Conservation (phyloP, 2,329 filamentous ascomycete species). For the Parafenestella ontariensis region DNA sequence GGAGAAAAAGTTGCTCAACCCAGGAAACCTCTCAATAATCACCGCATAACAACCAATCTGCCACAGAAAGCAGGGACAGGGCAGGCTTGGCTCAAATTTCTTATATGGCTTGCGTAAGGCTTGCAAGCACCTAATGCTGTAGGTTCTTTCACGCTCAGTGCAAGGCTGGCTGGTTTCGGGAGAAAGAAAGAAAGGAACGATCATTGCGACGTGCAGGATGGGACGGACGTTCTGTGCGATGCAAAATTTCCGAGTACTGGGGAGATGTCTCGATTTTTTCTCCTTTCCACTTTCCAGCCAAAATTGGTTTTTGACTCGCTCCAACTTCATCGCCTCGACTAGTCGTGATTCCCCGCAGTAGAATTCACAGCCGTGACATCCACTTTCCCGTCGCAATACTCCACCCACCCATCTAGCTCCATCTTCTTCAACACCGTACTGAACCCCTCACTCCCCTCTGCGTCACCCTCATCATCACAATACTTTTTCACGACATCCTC, state of each 20-base stretch:
- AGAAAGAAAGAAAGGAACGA: neutral
- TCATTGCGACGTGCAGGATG: neutral
- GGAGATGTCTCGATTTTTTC: neutral
- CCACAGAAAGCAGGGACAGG: neutral
- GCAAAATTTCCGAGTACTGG: neutral
- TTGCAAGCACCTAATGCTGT: slow-evolving; percentile 1
- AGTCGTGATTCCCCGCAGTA: slow-evolving; percentile 4
- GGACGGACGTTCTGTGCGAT: neutral
- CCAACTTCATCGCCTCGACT: neutral
- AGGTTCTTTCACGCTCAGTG: neutral
- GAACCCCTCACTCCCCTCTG: slow-evolving; percentile 58
- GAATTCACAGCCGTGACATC: slow-evolving; percentile 30
- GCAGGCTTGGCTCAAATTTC: slow-evolving; percentile 1
- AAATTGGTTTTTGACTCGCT: neutral
- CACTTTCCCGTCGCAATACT: slow-evolving; percentile 58
- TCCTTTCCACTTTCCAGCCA: neutral
- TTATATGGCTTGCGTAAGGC: slow-evolving; percentile 15
- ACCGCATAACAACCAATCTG: neutral
- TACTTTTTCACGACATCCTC: slow-evolving; percentile 41
- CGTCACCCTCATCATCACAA: slow-evolving; percentile 51
- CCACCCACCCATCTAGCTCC: slow-evolving; percentile 68
- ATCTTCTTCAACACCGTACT: slow-evolving; percentile 72
- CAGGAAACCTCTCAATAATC: slow-evolving; percentile 2
- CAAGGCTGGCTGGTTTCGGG: neutral
- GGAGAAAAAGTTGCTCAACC: slow-evolving; percentile 9